A percentile compares a stretch with the other conserved stretches of the same genome.
phyloP scores from a whole-genome alignment of 352 stramenopile genomes.

The Globisporangium heterothallicum region DNA sequence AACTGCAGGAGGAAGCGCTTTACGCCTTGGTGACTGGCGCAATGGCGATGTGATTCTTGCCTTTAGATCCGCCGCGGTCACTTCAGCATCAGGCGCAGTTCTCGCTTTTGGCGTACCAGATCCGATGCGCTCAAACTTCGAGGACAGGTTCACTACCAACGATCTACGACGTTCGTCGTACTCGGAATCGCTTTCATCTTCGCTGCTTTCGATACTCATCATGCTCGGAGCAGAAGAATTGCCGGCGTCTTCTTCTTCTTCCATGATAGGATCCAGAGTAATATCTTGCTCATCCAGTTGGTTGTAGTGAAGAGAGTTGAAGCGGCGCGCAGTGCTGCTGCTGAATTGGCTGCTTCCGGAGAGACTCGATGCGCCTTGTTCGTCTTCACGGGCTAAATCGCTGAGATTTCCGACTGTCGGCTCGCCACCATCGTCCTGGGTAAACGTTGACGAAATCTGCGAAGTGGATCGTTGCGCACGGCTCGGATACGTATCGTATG shows the following conservation, averaged over 20 bases:
- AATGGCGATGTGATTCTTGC: slow-evolving; percentile 13
- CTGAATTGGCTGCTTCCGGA: slow-evolving; percentile 5
- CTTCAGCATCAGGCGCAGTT: slow-evolving; percentile 5
- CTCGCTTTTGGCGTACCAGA: slow-evolving; percentile 11
- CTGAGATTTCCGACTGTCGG: slow-evolving; percentile 14
- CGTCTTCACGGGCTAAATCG: slow-evolving; percentile 20
- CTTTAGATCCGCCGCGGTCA: slow-evolving; percentile 11
- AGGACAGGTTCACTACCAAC: slow-evolving; percentile 67
- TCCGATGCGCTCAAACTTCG: slow-evolving; percentile 65
- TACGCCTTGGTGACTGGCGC: slow-evolving; percentile 9
- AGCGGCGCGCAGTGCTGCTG: slow-evolving; percentile 6
- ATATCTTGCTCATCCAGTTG: slow-evolving; percentile 30
- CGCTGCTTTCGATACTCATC: slow-evolving; percentile 68
- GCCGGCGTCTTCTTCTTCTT: slow-evolving; percentile 52
- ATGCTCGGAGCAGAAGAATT: slow-evolving; percentile 54
- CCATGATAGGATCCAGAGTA: slow-evolving; percentile 55
- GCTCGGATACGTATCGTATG: slow-evolving; percentile 30
- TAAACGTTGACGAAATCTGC: slow-evolving; percentile 2
- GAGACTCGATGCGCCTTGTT: slow-evolving; percentile 11
- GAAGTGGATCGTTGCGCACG: slow-evolving; percentile 15
- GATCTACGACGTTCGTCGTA: slow-evolving; percentile 43
- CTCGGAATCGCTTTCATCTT: slow-evolving; percentile 52
- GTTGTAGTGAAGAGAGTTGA: slow-evolving; percentile 13
- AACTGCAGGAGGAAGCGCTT: neutral
- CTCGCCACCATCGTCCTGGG: slow-evolving; percentile 9